Evolutionary conservation across 2,329 filamentous ascomycete genomes (phyloP), one percentile per base, ranked within the genome.

Genomic region (Cordyceps sp.): DNA sequence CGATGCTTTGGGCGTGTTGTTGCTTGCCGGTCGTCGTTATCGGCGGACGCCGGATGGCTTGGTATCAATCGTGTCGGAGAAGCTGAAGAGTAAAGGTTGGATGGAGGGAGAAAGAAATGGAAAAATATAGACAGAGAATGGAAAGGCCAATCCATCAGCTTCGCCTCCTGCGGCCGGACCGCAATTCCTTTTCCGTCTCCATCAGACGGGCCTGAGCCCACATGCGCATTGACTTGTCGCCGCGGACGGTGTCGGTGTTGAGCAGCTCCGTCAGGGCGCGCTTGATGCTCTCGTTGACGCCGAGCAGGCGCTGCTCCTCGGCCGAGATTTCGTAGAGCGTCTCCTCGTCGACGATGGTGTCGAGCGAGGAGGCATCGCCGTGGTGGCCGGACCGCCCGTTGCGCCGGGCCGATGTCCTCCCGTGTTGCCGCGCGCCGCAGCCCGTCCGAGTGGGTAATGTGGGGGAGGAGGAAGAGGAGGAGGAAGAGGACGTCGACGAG

Each of bases 231-330:
- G 57, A 53, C 19, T 53, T 50, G 37, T 72, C 64, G 29, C 47
- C 50, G 26, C 67, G 64, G 13, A 71, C 65, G 24, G 60, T 53
- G 17, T 67, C 62, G 49, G 66, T 73, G 51, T 73, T 75, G 42
- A 75, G 61, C 12, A 75, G 59, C 47, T 73, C 69, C 6, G 69
- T 75, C 41, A 75, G 46, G 3, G 67, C 64, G 21, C 67, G 61
- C 54, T 75, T 75, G 54, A 74, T 69, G 42, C 64, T 61, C 49
- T 73, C 68, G 49, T 70, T 71, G 49, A 73, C 62, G 38, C 64
- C 58, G 31, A 57, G 67, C 10, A 73, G 57, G 37, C 60, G 64
- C 39, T 63, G 59, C 45, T 71, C 65, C 44, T 67, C 64, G 14
- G 54, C 53, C 1, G 59, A 64, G 39, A 71, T 60, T 42, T 64